Evolutionary conservation across 495 filamentous ascomycete genomes (phyloP), one percentile per base, ranked within the genome.

Genomic region (Penicillium alfredii): DNA sequence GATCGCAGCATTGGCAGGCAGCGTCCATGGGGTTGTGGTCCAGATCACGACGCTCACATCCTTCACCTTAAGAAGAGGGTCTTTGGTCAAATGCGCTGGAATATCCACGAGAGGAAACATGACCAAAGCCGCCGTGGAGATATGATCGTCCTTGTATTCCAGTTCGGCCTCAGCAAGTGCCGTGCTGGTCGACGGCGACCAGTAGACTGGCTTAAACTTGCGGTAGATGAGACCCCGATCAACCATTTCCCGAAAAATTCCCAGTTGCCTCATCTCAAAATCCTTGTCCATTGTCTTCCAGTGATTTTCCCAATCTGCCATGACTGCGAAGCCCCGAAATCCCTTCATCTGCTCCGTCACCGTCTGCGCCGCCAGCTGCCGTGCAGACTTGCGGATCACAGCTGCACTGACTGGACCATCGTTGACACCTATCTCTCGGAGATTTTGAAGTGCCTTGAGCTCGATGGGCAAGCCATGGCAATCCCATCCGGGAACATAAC

Each of bases 391-490:
- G 8, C 93, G 76, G 26, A 94, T 76, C 21, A 56, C 55, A 4
- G 56, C 58, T 6, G 61, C 40, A 8, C 44, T 47, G 31, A 62
- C 46, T 1, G 56, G 40, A 17, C 50, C 55, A 29, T 44, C 32
- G 9, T 11, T 14, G 3, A 50, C 35, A 2, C 38, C 50, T 6
- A 43, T 8, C 6, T 63, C 41, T 23, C 63, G 67, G 28, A 69
- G 60, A 29, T 61, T 60, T 51, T 85, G 83, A 22, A 98, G 75
- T n/a, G 90, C 92, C 60, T 95, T 96, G 25, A 97, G 68, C 70
- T 99, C 92, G 62, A 99, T 99, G 6, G 92, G 92, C 34, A 99
- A 71, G 4, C 92, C 92, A 68, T 99, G 92, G 50, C 92, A 99
- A 60, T 99, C 92, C 93, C 93, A 99, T 19, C 92, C 93, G 3